Evolutionary conservation across 192 early-diverging fungal genomes (phyloP).

Genomic region (Rhizoclosmatium sp.): DNA sequence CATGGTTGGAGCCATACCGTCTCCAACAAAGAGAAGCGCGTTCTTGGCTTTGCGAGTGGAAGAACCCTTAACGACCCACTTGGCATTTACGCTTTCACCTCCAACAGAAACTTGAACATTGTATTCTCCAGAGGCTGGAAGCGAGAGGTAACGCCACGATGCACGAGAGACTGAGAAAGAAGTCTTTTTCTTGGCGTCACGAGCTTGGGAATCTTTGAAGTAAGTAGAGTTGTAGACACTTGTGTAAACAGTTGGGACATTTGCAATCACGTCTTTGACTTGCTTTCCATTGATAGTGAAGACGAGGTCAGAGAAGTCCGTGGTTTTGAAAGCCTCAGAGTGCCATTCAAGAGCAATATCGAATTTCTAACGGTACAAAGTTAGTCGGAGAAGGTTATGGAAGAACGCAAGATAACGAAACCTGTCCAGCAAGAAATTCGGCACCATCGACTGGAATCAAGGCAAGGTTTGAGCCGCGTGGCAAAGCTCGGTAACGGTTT

Average conservation of each 20-base stretch:
- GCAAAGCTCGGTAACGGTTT: slow-evolving; percentile 37
- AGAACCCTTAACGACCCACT: slow-evolving; percentile 55
- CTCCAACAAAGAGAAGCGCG: slow-evolving; percentile 69
- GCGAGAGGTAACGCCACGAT: slow-evolving; percentile 50
- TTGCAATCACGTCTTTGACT: slow-evolving; percentile 43
- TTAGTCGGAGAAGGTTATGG: neutral
- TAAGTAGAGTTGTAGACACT: slow-evolving; percentile 58
- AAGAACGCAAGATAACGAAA: neutral
- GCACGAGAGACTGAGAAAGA: slow-evolving; percentile 54
- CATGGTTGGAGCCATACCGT: slow-evolving; percentile 68
- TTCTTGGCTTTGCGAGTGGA: slow-evolving; percentile 67
- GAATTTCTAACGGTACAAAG: slow-evolving; percentile 41
- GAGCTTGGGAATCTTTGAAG: slow-evolving; percentile 47
- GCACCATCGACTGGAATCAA: slow-evolving; percentile 50
- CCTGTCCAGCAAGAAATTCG: slow-evolving; percentile 63
- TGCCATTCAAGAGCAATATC: slow-evolving; percentile 71
- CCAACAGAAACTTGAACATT: slow-evolving; percentile 55
- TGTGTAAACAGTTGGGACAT: slow-evolving; percentile 32
- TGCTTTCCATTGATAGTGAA: slow-evolving; percentile 60
- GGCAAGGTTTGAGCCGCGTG: slow-evolving; percentile 40
- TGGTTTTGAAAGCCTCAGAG: slow-evolving; percentile 44
- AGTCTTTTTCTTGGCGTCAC: slow-evolving; percentile 42
- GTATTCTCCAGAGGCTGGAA: slow-evolving; percentile 57
- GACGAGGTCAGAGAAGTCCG: slow-evolving; percentile 46
- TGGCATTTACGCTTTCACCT: slow-evolving; percentile 54